phyloP scores from a whole-genome alignment of 2,329 filamentous ascomycete genomes.

The Fusarium staphyleae region DNA sequence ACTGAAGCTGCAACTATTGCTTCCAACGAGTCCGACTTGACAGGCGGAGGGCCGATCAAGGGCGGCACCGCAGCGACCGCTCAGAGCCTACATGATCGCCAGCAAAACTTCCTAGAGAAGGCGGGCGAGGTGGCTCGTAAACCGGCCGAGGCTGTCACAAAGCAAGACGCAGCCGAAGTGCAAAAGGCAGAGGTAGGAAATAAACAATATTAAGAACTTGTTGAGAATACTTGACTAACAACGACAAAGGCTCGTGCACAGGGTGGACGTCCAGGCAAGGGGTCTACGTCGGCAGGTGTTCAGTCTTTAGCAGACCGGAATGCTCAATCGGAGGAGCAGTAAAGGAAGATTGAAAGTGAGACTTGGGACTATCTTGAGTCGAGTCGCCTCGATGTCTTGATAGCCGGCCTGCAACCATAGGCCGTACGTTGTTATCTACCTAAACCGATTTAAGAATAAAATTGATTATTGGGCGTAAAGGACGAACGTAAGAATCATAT shows the following conservation, averaged over 20 bases:
- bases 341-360: neutral
- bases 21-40: slow-evolving; percentile 21
- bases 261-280: slow-evolving; percentile 15
- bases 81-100: slow-evolving; percentile 20
- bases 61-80: slow-evolving; percentile 19
- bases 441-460: too few relatives aligned
- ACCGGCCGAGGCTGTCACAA: slow-evolving; percentile 10
- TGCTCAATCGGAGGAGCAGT: neutral
- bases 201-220: rapidly evolving
- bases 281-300: slow-evolving; percentile 15
- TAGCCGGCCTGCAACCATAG: too few relatives aligned
- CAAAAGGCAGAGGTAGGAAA: slow-evolving; percentile 20
- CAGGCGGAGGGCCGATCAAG: slow-evolving; percentile 23
- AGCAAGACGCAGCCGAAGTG: slow-evolving; percentile 23
- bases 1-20: slow-evolving; percentile 15
- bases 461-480: too few relatives aligned
- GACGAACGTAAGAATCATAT: too few relatives aligned
- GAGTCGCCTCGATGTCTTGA: too few relatives aligned
- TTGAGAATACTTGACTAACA: neutral
- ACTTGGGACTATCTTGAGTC: too few relatives aligned
- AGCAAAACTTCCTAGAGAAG: slow-evolving; percentile 23
- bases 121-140: slow-evolving; percentile 17
- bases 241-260: slow-evolving; percentile 4
- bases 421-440: too few relatives aligned
- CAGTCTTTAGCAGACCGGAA: slow-evolving; percentile 22